Evolutionary conservation across 331 rosid genomes (phyloP).

Genomic region (Quercus phellos): DNA sequence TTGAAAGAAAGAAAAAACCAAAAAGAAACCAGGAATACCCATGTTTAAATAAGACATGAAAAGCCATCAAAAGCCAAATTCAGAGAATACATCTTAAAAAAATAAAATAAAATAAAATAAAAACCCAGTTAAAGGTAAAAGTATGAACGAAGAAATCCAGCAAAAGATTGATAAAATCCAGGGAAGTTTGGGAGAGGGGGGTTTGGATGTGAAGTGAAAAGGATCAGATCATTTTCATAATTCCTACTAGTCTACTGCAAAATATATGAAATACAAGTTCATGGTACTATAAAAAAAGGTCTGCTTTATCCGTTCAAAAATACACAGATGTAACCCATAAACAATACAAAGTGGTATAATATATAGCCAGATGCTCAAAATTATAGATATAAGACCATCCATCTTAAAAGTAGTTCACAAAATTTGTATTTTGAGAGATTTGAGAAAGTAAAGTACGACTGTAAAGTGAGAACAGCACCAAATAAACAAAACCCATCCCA

Average conservation of each 20-base stretch:
- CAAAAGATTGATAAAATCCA: neutral
- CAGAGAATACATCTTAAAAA: neutral
- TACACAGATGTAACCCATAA: neutral
- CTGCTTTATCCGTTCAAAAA: neutral
- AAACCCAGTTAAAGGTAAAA: neutral
- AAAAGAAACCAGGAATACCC: neutral
- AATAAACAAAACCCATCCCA: neutral
- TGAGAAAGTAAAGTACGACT: neutral
- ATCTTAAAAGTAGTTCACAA: neutral
- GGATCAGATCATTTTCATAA: neutral
- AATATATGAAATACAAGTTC: neutral
- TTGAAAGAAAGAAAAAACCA: neutral
- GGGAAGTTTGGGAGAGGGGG: neutral
- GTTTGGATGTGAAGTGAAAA: neutral
- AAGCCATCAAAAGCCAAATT: neutral
- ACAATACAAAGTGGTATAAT: neutral
- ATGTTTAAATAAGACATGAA: neutral
- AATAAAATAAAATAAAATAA: neutral
- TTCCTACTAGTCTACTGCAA: no score
- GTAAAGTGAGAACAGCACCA: neutral
- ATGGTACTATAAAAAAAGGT: neutral
- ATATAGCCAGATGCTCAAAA: neutral
- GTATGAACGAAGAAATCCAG: neutral
- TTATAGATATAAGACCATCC: neutral
- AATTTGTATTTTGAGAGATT: neutral